Base-by-base conservation (phyloP, 164 flowering plant species). In the Aristolochia contorta region DNA sequence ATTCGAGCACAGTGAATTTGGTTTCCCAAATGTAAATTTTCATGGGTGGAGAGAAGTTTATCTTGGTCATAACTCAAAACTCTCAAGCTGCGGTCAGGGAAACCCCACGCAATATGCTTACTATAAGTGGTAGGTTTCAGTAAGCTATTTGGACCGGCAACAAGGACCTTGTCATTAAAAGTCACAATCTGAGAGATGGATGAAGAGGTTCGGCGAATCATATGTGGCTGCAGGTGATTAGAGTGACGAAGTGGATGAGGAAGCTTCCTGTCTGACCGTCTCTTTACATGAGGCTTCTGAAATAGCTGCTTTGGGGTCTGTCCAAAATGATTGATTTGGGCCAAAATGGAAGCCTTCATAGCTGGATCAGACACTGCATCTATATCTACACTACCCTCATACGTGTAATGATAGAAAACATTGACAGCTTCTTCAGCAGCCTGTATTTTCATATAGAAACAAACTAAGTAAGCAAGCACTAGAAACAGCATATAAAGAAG, bases 321-420 rank as follows among this genome's bases (percentile, higher is more conserved):
- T 22, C 99, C 99, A 71, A 94, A 94, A 75, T 94, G 97, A 65
- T 94, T 94, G 47, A 94, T 94, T 63, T 94, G 99, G 15, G 99
- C 99, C 27, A 94, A 76, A 72, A 94, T 91, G 51, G 99, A 86
- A n/a, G 97, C 95, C 72, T 94, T 94, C 97, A 94, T 82, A 41
- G 96, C 88, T 66, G 99, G 93, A 73, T 94, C 99, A 32, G 85
- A 76, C 46, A 94, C 93, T 1, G 96, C 78, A 73, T 94, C 99
- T 52, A 94, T 91, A 67, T 94, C 99, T 67, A 94, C 99, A 62
- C 82, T 94, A 48, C 99, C 99, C 75, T 94, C 99, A 57, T 94
- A 94, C 47, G 99, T 94, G 67, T 94, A 94, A 64, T 94, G 96
- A 67, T 94, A 94, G 84, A 94, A 94, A 46, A 94, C 99, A 72